Percentiles rank a stretch among this genome's conserved stretches.
Conservation (phyloP, 805 yeast genomes). For the Cyberlindnera japonica region DNA sequence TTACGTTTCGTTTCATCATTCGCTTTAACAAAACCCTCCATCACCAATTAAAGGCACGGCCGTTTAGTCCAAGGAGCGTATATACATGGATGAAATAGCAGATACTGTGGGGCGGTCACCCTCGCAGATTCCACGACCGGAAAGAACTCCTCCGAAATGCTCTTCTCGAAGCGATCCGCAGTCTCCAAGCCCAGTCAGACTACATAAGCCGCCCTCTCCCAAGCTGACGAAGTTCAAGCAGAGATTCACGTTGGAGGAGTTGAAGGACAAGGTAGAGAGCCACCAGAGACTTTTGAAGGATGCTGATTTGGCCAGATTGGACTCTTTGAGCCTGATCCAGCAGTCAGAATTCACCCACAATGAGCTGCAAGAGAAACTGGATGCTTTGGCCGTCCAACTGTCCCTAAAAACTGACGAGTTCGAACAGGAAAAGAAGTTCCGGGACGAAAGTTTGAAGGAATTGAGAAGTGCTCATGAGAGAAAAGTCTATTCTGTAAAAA, state of each 20-base stretch:
- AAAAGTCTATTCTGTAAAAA: too few relatives aligned
- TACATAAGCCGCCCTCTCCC: too few relatives aligned
- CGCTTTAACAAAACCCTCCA: background rate
- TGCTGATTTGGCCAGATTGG: too few relatives aligned
- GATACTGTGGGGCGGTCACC: too few relatives aligned
- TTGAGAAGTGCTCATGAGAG: too few relatives aligned
- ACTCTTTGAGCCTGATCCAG: too few relatives aligned
- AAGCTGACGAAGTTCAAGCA: background rate
- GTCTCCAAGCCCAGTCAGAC: too few relatives aligned
- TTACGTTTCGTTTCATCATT: background rate
- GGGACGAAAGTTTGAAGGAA: too few relatives aligned
- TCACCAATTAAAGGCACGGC: too few relatives aligned
- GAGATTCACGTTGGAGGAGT: conserved; percentile 7
- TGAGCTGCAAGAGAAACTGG: conserved; percentile 27
- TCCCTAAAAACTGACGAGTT: conserved; percentile 31
- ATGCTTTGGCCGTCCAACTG: conserved; percentile 14
- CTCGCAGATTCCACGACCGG: conserved; percentile 23
- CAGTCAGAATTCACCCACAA: conserved; percentile 35
- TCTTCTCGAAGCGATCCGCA: too few relatives aligned
- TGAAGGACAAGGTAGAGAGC: conserved; percentile 12
- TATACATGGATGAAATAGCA: too few relatives aligned
- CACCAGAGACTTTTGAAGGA: conserved; percentile 22
- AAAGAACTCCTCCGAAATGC: conserved; percentile 22
- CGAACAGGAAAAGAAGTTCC: conserved; percentile 25
- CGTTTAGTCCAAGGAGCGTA: too few relatives aligned